These are phyloP conservation scores for Exophiala sp. DNA, from an alignment of 2,329 filamentous ascomycete genomes.

Conservation along the genomic window DNA sequence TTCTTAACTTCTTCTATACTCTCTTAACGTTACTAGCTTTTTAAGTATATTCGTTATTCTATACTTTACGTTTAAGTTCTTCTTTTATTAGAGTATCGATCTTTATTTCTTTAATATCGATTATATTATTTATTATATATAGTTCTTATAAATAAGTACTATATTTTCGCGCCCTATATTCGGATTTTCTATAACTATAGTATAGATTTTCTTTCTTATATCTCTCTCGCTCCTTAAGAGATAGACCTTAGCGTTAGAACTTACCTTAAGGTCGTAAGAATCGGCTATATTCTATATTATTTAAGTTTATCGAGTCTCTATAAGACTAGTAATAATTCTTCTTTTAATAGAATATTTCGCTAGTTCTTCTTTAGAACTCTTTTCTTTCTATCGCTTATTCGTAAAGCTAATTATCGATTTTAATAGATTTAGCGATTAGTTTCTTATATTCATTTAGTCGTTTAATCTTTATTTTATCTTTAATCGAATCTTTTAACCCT, in stretches of 20 bases:
- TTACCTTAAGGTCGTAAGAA: not conserved
- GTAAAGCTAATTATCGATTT: not conserved
- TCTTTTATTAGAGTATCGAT: not conserved
- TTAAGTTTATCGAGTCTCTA: not conserved
- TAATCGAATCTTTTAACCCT: not conserved
- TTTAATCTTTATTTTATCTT: not conserved
- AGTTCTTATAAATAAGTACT: not conserved
- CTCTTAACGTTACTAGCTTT: not conserved
- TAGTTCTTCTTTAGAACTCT: not conserved
- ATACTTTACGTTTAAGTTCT: not conserved
- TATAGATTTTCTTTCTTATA: not conserved
- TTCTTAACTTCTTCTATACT: not conserved
- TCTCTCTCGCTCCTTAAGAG: not conserved
- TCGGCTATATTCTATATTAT: not conserved
- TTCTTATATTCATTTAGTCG: not conserved
- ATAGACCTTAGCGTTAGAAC: not conserved
- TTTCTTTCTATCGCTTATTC: no score
- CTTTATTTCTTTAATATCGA: not conserved
- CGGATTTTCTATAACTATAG: constrained; percentile 1
- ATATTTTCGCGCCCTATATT: not conserved
- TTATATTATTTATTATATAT: not conserved
- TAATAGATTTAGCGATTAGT: not conserved
- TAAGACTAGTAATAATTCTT: not conserved
- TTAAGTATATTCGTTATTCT: not conserved
- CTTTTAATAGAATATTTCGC: not conserved